Evolutionary conservation across 139 green algal species (phyloP), one percentile per base, ranked within the genome.

Genomic region (Zygnema cylindricum): DNA sequence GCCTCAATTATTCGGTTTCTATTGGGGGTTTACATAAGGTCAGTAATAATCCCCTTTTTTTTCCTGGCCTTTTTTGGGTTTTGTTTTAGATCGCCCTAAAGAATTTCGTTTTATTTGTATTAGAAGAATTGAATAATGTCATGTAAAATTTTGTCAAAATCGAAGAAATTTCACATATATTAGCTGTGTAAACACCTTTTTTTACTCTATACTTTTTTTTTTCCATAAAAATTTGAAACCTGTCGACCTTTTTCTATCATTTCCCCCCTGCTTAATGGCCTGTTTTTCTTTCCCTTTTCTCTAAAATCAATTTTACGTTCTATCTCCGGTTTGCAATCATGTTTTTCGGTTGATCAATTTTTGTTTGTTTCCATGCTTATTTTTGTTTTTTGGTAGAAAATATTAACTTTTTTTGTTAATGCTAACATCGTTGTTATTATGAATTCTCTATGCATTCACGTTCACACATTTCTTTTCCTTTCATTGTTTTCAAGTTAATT

Each of bases 21-120:
- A 79, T 79, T 40, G 71, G 71, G 38, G 71, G 71, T 3, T 16
- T 79, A 40, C 71, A 79, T 79, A 79, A 79, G 71, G 71, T 79
- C 7, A 40, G 71, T 79, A 25, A 73, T 25, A 25, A 73, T 35
- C 25, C 30, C 57, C 30, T 73, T 30, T 73, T 73, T 30, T 35
- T 35, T 25, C 57, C 30, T 73, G 30, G 30, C 57, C 57, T 73
- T 73, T 25, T 35, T 30, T 73, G 25, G 30, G 25, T 25, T 30
- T 73, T 73, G 57, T 73, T 73, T 30, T 35, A 73, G 30, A 35
- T 73, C 25, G 57, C 57, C 30, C 30, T 73, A 30, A 25, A 73
- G 25, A 73, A 73, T 25, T 35, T 73, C 57, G 25, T 73, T 73
- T 30, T 73, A 73, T 73, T 73, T 73, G 30, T 73, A 73, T 25